phyloP scores from a whole-genome alignment of 768 basidiomycete genomes.

The Lactarius hengduanensis region DNA sequence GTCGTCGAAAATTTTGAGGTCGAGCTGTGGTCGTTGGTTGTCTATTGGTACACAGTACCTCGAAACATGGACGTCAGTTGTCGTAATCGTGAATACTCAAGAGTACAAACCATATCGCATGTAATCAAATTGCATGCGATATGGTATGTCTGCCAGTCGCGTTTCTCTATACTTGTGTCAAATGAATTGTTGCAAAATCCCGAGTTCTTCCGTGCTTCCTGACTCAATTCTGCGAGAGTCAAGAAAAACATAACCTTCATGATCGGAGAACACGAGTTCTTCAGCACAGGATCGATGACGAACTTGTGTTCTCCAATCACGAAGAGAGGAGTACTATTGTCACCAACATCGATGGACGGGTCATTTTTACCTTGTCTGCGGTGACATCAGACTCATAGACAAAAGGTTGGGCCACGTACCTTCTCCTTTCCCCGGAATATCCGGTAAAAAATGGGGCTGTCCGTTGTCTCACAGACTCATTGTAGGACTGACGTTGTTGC shows the following conservation, averaged over 20 bases:
- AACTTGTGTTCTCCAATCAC: too few relatives aligned
- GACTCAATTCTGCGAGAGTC: background rate
- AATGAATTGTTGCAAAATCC: background rate
- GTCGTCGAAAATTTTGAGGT: background rate
- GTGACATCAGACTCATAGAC: background rate
- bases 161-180: background rate
- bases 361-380: background rate
- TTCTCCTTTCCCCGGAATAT: background rate
- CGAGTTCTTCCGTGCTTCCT: background rate
- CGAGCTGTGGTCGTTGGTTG: background rate
- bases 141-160: background rate
- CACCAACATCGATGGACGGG: background rate
- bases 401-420: background rate
- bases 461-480: background rate
- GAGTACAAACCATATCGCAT: background rate
- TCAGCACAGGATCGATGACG: too few relatives aligned
- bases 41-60: background rate
- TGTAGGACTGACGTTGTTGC: background rate
- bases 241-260: background rate
- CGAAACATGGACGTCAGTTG: background rate
- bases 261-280: background rate
- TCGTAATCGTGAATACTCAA: background rate
- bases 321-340: background rate
- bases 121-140: background rate
- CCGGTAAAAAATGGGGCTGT: background rate